These are phyloP conservation scores for Amanita phalloides DNA, from an alignment of 768 basidiomycete species.

Conservation along the genomic window DNA sequence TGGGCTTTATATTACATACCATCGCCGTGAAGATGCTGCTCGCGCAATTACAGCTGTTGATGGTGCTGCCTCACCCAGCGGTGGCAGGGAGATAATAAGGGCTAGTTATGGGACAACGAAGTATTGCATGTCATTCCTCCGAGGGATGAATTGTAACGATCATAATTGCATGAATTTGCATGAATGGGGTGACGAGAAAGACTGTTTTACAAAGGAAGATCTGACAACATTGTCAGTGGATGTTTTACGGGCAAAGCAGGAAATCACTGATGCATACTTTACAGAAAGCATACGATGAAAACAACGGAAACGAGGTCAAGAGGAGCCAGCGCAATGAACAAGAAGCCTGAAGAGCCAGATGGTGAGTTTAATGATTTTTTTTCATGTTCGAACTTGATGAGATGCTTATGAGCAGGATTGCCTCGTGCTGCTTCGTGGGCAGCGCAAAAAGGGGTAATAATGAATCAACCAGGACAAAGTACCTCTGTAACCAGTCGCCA, in stretches of 20 bases:
- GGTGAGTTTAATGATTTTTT: conserved; percentile 19
- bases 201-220: conserved; percentile 96
- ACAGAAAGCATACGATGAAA: conserved; percentile 88
- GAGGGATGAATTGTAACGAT: conserved; percentile 74
- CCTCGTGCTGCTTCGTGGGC: conserved; percentile 66
- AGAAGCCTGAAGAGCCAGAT: conserved; percentile 55
- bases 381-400: conserved; percentile 6
- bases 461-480: conserved; percentile 11
- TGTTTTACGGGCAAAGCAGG: conserved; percentile 2
- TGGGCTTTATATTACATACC: conserved; percentile 95
- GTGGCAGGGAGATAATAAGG: conserved; percentile 80
- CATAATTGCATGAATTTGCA: conserved; percentile 91
- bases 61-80: conserved; percentile 83
- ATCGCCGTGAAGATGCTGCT: conserved; percentile 89
- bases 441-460: conserved; percentile 23
- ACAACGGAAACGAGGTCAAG: conserved; percentile 61
- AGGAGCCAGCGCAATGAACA: conserved; percentile 32
- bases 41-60: conserved; percentile 90
- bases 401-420: conserved; percentile 28
- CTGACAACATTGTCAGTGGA: conserved; percentile 70
- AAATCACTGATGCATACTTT: conserved; percentile 7
- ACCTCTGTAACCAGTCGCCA: conserved; percentile 19
- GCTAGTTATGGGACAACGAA: conserved; percentile 96
- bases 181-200: conserved; percentile 98
- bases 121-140: conserved; percentile 94